phyloP scores from a whole-genome alignment of 179 eudicot species.

The Vitellaria paradoxa region DNA sequence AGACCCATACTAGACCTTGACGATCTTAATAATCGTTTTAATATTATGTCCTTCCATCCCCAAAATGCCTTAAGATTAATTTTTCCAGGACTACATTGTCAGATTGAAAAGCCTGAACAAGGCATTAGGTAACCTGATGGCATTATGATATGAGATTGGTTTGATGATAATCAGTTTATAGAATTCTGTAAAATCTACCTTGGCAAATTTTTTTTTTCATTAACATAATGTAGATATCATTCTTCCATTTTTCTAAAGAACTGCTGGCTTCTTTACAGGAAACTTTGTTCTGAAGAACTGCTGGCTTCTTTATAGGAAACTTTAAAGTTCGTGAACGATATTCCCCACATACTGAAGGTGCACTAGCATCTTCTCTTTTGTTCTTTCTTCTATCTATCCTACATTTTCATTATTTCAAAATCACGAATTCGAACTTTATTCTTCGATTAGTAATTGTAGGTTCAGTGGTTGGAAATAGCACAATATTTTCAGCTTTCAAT shows the following conservation, averaged over 20 bases:
- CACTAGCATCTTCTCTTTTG: constrained; percentile 9
- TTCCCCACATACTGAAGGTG: constrained; percentile 91
- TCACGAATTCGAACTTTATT: neutral
- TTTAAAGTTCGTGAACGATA: constrained; percentile 78
- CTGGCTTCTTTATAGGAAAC: constrained; percentile 74
- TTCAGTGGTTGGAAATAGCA: neutral
- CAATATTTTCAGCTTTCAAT: neutral
- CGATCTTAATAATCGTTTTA: constrained; percentile 67
- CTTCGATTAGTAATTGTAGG: neutral
- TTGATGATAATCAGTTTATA: neutral
- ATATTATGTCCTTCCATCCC: constrained; percentile 77
- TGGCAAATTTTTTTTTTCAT: constrained; percentile 26
- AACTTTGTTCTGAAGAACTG: constrained; percentile 78
- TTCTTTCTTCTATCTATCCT: constrained; percentile 10
- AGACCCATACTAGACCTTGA: constrained; percentile 88
- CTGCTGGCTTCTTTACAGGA: no score
- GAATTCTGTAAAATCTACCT: constrained; percentile 10
- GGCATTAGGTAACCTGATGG: neutral
- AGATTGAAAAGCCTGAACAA: neutral
- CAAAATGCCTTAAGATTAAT: neutral
- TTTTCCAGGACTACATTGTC: neutral
- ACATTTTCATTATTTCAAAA: neutral
- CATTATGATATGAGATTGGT: neutral
- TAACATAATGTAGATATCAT: constrained; percentile 68
- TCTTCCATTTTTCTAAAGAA: no score